These are phyloP conservation scores for Tardiomyces digboiensis DNA, from an alignment of 1,139 yeast species.

Conservation along the genomic window DNA sequence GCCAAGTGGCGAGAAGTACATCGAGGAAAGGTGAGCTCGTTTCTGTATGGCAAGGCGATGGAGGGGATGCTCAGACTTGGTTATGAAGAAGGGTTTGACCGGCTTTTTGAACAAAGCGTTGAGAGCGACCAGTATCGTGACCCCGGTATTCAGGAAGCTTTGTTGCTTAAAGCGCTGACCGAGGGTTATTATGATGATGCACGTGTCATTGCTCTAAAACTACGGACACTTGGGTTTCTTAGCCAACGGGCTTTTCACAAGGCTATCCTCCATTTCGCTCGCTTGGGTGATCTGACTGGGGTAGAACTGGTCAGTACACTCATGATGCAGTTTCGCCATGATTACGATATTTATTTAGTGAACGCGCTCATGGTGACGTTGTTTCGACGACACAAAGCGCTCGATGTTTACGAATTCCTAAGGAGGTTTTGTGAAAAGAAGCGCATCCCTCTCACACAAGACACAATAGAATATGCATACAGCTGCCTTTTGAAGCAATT, in stretches of 20 bases:
- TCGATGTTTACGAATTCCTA: not conserved
- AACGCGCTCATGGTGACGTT: not conserved
- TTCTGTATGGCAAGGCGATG: conserved; percentile 7
- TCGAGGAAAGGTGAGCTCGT: conserved; percentile 4
- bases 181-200: not conserved
- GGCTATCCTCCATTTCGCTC: not conserved
- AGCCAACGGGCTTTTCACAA: not conserved
- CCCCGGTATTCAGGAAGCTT: not conserved
- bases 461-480: not conserved
- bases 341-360: not conserved
- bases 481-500: not conserved
- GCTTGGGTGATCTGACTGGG: not conserved
- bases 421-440: not conserved
- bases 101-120: conserved; percentile 4
- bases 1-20: conserved; percentile 9
- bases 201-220: not conserved
- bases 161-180: not conserved
- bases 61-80: conserved; percentile 9
- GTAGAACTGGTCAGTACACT: not conserved
- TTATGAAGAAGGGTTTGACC: conserved; percentile 5
- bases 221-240: not conserved
- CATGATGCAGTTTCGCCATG: conserved; percentile 1
- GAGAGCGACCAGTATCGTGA: not conserved
- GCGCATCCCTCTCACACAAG: not conserved
- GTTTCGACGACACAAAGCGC: not conserved